Base-by-base conservation (phyloP, 1,284 basidiomycete genomes). In the Puccinia novopanici region DNA sequence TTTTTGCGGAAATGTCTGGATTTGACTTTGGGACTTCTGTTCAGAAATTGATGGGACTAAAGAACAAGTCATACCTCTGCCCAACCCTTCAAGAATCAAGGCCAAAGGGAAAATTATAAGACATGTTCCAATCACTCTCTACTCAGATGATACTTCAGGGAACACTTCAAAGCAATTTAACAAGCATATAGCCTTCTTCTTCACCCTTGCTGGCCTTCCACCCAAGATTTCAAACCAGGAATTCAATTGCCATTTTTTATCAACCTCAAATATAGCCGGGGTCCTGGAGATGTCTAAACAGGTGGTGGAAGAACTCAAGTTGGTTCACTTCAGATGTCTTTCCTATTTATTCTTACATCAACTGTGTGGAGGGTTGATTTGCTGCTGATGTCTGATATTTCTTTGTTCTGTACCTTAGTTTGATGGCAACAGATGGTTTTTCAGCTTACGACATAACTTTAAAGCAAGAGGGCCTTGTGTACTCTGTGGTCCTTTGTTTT, bases 231-330 rank as follows among this genome's bases (percentile, higher is more conserved):
- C n/a, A n/a, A n/a, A n/a, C n/a, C n/a, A n/a, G n/a, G n/a, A n/a
- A n/a, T n/a, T n/a, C n/a, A n/a, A n/a, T n/a, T 45, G 34, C n/a
- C 73, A 75, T 34, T 75, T 61, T 24, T 40, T 75, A 27, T 40
- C 5, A 5, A 45, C 37, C 1, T 75, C 73, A 9, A 75, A 75
- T 19, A 59, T 12, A 19, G 34, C 34, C 1, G n/a, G 42, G 19
- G 27, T 42, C 9, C 15, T 59, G 24, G 73, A 61, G 45, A 15
- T 61, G 30, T 52, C 19, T 8, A 50, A 75, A 24, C 24, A 42
- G 19, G 19, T 75, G 17, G 54, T 75, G 87, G 0, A 88, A 88
- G 84, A 86, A 59, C 72, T 87, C 4, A 75, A 83, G 86, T 86
- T 81, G 54, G 80, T 67, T 22, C 9, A 15, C 24, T 52, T 52